These are phyloP conservation scores for Xylariaceae sp. DNA, from an alignment of 2,329 filamentous ascomycete species.

Conservation along the genomic window DNA sequence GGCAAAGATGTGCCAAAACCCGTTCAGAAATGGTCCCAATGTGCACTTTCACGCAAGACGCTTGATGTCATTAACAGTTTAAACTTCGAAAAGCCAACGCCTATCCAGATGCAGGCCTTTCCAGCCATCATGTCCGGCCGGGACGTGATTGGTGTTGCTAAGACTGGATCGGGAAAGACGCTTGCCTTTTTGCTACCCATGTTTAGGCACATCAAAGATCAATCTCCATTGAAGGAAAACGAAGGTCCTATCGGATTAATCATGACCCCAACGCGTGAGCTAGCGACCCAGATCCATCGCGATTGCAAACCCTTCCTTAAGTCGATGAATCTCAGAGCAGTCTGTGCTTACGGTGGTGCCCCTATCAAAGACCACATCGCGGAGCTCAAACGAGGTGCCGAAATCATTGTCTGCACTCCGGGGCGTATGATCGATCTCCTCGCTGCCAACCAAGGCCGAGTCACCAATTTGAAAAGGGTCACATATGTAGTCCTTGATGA, in stretches of 20 bases:
- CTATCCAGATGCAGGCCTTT: slow-evolving; percentile 92
- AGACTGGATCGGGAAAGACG: slow-evolving; percentile 97
- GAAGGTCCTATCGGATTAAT: slow-evolving; percentile 88
- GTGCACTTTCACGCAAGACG: slow-evolving; percentile 80
- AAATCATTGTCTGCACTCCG: slow-evolving; percentile 92
- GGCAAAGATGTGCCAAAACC: slow-evolving; percentile 87
- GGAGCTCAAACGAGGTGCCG: slow-evolving; percentile 88
- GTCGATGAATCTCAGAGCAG: slow-evolving; percentile 75
- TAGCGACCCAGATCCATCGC: slow-evolving; percentile 88
- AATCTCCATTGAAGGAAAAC: slow-evolving; percentile 71
- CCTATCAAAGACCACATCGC: slow-evolving; percentile 98
- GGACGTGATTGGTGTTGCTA: slow-evolving; percentile 93
- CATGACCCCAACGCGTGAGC: slow-evolving; percentile 89
- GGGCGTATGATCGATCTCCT: slow-evolving; percentile 94
- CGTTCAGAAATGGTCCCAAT: slow-evolving; percentile 95
- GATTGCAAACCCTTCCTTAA: slow-evolving; percentile 95
- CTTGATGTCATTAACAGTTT: slow-evolving; percentile 78
- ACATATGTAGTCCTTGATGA: slow-evolving; percentile 96
- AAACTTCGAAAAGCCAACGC: slow-evolving; percentile 82
- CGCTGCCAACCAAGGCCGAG: slow-evolving; percentile 87
- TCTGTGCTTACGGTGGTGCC: slow-evolving; percentile 90
- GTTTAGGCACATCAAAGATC: slow-evolving; percentile 97
- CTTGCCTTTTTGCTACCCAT: slow-evolving; percentile 93
- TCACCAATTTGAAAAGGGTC: slow-evolving; percentile 83
- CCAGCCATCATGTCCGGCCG: slow-evolving; percentile 93